Conservation (phyloP, 139 green algal genomes). For the Tetraselmis striata region DNA sequence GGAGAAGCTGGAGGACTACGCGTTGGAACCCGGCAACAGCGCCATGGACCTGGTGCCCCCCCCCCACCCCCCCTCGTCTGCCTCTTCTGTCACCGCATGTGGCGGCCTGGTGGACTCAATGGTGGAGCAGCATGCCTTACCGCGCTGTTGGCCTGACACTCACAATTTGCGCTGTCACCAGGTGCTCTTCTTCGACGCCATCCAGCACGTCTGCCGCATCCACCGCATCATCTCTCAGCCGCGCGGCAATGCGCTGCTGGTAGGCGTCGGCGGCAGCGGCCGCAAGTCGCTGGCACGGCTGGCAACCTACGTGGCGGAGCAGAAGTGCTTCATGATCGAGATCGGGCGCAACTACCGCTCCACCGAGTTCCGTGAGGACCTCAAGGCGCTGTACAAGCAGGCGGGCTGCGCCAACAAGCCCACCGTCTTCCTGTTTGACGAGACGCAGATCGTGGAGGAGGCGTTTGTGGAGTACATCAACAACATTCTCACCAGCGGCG, state of each 20-base stretch:
- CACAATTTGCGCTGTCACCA: no score
- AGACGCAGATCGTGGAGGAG: constrained; percentile 74
- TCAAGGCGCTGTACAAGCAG: constrained; percentile 63
- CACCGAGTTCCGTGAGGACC: constrained; percentile 65
- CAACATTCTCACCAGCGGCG: constrained; percentile 70
- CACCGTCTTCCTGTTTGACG: constrained; percentile 74
- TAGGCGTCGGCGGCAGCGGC: constrained; percentile 76
- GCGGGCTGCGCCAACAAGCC: constrained; percentile 58
- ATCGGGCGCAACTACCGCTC: constrained; percentile 69
- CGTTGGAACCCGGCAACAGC: constrained; percentile 56
- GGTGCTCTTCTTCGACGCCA: constrained; percentile 40
- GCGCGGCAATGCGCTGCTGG: constrained; percentile 74
- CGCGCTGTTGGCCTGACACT: no score
- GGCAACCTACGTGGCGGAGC: constrained; percentile 67
- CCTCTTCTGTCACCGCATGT: no score
- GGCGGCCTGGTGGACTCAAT: no score
- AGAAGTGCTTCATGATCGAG: constrained; percentile 75
- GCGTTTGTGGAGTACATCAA: constrained; percentile 79
- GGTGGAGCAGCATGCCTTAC: no score
- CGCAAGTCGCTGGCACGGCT: constrained; percentile 70
- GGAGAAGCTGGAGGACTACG: constrained; percentile 76
- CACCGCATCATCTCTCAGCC: constrained; percentile 75
- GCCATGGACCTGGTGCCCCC: constrained; percentile 77
- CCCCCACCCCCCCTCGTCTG: no score
- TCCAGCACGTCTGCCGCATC: constrained; percentile 72